Evolutionary conservation across 768 basidiomycete genomes (phyloP), one percentile per base, ranked within the genome.

Genomic region (Leucocoprinus birnbaumii): DNA sequence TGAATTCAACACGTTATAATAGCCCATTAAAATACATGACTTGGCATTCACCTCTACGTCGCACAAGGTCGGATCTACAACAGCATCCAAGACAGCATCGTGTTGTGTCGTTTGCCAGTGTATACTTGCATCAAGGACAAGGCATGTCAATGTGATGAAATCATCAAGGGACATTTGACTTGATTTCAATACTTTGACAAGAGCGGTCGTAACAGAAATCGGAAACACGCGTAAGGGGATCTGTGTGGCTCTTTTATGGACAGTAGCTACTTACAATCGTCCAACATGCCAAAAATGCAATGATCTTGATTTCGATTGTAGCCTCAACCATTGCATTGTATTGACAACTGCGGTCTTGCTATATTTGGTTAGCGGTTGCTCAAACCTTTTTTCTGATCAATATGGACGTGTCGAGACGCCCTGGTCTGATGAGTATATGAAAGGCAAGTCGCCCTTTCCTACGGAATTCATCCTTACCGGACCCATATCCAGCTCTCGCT

Each of bases 41-140:
- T 31, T 11, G 6, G 11, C 31, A 5, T 11, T 31, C 31, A 11
- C 6, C 6, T 31, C 31, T 5, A 11, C 5, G 31, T 11, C 31
- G 31, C 31, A 5, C 31, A 41, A 41, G 43, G 51, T 53, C 51
- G 43, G 51, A 53, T 53, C 51, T 53, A 43, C 22, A n/a, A n/a
- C n/a, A n/a, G n/a, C n/a, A n/a, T n/a, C n/a, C n/a, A n/a, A n/a
- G 31, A 10, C 3, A 16, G 10, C 40, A 16, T 14, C 9, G 22
- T 19, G 14, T 19, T 18, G 16, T 50, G 34, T 14, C 19, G 22
- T 24, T 21, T 8, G 16, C 19, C 40, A 11, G 16, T 38, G 38
- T 38, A 16, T 16, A 38, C 4, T n/a, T 26, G 9, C 18, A 34
- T 44, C 26, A 35, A 53, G 52, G 52, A 24, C 44, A 21, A 18